phyloP scores from a whole-genome alignment of 345 rosid species.

The Carallia brachiata region DNA sequence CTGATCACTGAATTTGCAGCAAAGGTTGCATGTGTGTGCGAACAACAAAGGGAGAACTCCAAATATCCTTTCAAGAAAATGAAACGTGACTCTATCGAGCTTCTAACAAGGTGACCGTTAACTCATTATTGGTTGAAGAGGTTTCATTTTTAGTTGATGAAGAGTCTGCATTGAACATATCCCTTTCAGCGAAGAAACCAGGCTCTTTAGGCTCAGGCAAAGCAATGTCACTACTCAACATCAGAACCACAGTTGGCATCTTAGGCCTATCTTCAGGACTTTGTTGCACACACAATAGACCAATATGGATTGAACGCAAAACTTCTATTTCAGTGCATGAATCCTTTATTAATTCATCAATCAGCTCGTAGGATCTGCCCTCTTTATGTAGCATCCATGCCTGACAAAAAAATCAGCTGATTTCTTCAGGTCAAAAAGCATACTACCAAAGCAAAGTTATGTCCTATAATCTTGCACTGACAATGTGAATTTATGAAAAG shows the following conservation, averaged over 20 bases:
- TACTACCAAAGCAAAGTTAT: too few species aligned
- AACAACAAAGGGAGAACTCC: too few species aligned
- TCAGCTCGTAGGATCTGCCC: conserved; percentile 1
- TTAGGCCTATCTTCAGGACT: conserved; percentile 16
- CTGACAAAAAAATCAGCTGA: background rate
- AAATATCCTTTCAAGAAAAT: too few species aligned
- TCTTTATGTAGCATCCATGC: conserved; percentile 13
- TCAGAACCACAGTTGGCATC: conserved; percentile 23
- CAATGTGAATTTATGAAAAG: too few species aligned
- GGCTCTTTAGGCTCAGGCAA: conserved; percentile 19
- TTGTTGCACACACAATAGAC: conserved; percentile 20
- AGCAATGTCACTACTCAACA: conserved; percentile 12
- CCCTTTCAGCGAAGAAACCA: conserved; percentile 21
- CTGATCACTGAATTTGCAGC: too few species aligned
- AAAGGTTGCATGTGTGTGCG: too few species aligned
- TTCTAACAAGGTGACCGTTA: conserved; percentile 11
- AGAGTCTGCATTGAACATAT: background rate
- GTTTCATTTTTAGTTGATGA: conserved; percentile 9
- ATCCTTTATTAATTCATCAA: background rate
- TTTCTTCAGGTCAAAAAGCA: background rate
- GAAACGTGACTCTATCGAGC: background rate
- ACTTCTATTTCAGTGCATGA: conserved; percentile 7
- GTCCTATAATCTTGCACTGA: too few species aligned
- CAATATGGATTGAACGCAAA: conserved; percentile 2
- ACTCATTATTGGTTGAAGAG: conserved; percentile 18